phyloP scores from a whole-genome alignment of 192 early-diverging fungal genomes.

The Rhizophagus clarus region DNA sequence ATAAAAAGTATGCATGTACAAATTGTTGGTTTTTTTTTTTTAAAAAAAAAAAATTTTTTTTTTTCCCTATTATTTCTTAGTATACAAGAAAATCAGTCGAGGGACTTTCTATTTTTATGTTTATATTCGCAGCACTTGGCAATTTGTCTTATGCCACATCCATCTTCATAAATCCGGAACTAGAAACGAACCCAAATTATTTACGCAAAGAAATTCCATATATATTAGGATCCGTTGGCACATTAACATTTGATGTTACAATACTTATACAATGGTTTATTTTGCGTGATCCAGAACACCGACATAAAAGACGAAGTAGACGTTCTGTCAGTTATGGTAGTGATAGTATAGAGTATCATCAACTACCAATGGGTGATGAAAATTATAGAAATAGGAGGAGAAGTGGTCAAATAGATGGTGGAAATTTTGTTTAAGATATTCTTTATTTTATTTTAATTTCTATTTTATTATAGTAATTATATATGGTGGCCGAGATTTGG shows the following conservation, averaged over 20 bases:
- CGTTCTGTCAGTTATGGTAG: neutral
- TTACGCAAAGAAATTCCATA: constrained; percentile 51
- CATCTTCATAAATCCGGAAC: constrained; percentile 50
- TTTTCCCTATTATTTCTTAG: constrained; percentile 22
- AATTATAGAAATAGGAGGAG: neutral
- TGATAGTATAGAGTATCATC: neutral
- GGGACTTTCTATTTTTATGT: constrained; percentile 75
- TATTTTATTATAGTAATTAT: no score
- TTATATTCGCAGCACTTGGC: constrained; percentile 70
- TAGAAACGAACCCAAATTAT: constrained; percentile 31
- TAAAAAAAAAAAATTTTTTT: neutral
- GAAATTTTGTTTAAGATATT: neutral
- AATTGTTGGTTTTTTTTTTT: no score
- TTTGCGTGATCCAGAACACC: constrained; percentile 8
- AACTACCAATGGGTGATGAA: neutral
- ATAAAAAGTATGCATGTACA: no score
- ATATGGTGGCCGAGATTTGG: no score
- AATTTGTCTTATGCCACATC: constrained; percentile 65
- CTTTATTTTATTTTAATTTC: no score
- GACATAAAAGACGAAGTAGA: neutral
- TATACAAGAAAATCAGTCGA: constrained; percentile 60
- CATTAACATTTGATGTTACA: constrained; percentile 68
- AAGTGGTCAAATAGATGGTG: neutral
- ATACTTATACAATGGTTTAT: constrained; percentile 61
- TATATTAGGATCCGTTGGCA: constrained; percentile 70